A percentile compares a stretch with the other conserved stretches of the same genome.
Conservation (phyloP, 177 flowering plant species). For the Vitis hybrid region DNA sequence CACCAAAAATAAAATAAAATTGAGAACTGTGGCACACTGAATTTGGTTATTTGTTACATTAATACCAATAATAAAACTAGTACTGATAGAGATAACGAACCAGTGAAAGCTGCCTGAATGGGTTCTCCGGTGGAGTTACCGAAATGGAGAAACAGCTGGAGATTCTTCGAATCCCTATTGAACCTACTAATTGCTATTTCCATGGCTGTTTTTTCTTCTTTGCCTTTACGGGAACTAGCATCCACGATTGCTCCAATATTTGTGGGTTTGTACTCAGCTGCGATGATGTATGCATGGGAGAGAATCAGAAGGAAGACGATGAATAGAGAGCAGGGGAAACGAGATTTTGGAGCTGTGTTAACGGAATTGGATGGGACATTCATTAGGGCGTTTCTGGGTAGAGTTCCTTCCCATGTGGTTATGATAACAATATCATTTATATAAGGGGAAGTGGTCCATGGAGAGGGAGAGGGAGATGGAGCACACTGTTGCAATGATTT, state of each 20-base stretch:
- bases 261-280: neutral
- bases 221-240: slow-evolving; percentile 37
- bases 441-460: too few species aligned
- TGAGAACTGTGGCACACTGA: too few species aligned
- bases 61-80: neutral
- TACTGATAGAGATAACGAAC: slow-evolving; percentile 14
- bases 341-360: neutral
- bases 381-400: neutral
- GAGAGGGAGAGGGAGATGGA: too few species aligned
- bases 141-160: slow-evolving; percentile 25
- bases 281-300: slow-evolving; percentile 3
- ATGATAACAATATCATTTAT: too few species aligned
- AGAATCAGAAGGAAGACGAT: slow-evolving; percentile 10
- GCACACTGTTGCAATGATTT: too few species aligned
- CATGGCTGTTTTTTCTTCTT: slow-evolving; percentile 43
- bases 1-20: too few species aligned
- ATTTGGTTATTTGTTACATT: too few species aligned
- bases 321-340: neutral
- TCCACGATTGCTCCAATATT: slow-evolving; percentile 46
- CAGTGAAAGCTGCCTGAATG: slow-evolving; percentile 29
- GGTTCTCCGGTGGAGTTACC: slow-evolving; percentile 24
- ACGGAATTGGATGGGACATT: neutral
- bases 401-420: too few species aligned
- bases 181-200: slow-evolving; percentile 36
- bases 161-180: slow-evolving; percentile 17